Conservation (phyloP, 2,329 filamentous ascomycete genomes). For the Aspergillus uvarum region DNA sequence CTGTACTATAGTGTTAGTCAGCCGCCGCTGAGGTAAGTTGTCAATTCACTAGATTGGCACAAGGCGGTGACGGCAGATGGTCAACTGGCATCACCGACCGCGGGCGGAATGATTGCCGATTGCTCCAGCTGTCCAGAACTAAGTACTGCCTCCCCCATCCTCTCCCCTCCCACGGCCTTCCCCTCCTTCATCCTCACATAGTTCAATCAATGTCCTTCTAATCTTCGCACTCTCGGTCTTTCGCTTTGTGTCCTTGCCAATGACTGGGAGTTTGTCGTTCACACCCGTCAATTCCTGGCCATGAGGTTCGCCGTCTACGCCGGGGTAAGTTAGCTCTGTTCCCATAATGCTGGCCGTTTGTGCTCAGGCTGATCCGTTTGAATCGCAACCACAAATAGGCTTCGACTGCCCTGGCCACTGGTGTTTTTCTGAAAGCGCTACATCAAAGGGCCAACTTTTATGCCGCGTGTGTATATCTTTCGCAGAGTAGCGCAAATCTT, state of each 20-base stretch:
- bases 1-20: too few relatives aligned
- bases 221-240: not conserved
- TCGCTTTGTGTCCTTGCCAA: slow-evolving; percentile 23
- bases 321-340: slow-evolving; percentile 44
- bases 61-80: not conserved
- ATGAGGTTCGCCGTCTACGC: slow-evolving; percentile 55
- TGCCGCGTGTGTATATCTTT: slow-evolving; percentile 92
- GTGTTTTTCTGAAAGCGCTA: slow-evolving; percentile 85
- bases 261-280: slow-evolving; percentile 29
- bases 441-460: slow-evolving; percentile 97
- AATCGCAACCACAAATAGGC: slow-evolving; percentile 51
- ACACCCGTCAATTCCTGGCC: slow-evolving; percentile 23
- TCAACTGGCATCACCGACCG: not conserved
- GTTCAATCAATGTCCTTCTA: slow-evolving; percentile 20
- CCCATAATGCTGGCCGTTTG: not conserved
- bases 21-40: not conserved
- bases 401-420: slow-evolving; percentile 79
- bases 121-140: slow-evolving; percentile 26
- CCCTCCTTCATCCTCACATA: slow-evolving; percentile 1
- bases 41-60: not conserved
- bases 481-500: slow-evolving; percentile 92
- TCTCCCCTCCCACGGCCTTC: slow-evolving; percentile 2
- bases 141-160: slow-evolving; percentile 14
- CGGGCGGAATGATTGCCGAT: not conserved
- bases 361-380: slow-evolving; percentile 3